Evolutionary conservation across 345 rosid species (phyloP).

Genomic region (Alliaria petiolata): DNA sequence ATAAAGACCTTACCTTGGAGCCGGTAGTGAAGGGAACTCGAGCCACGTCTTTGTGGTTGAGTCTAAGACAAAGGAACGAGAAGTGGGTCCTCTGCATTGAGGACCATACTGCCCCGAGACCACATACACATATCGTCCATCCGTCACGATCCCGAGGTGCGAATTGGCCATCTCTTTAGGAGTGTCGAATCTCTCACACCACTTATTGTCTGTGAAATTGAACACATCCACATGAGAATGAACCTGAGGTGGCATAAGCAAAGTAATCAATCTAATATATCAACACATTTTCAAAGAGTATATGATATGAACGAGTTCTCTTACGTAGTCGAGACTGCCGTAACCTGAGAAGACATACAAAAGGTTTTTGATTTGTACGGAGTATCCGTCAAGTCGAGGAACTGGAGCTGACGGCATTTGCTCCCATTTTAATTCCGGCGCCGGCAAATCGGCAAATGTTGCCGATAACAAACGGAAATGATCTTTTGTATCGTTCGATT

Average conservation of each 20-base stretch:
- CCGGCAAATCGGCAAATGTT: conserved; percentile 72
- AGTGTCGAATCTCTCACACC: conserved; percentile 55
- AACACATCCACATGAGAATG: conserved; percentile 84
- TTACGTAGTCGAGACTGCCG: conserved; percentile 56
- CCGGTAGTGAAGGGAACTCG: conserved; percentile 57
- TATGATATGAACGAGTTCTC: conserved; percentile 6
- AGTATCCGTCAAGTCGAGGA: conserved; percentile 80
- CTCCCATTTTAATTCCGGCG: conserved; percentile 76
- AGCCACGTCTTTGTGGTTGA: conserved; percentile 56
- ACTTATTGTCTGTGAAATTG: conserved; percentile 56
- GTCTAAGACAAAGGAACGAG: conserved; percentile 57
- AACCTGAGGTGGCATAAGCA: conserved; percentile 40
- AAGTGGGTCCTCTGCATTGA: conserved; percentile 66
- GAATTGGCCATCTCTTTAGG: conserved; percentile 86
- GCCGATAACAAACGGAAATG: conserved; percentile 38
- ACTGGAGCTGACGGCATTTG: conserved; percentile 76
- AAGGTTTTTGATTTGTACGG: conserved; percentile 64
- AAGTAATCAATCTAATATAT: not conserved
- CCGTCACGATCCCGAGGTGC: conserved; percentile 70
- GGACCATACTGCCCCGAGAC: conserved; percentile 82
- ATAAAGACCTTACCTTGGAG: conserved; percentile 51
- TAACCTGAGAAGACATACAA: conserved; percentile 74
- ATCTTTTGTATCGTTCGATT: conserved; percentile 8
- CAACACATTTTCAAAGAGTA: not conserved
- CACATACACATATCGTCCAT: conserved; percentile 64